Conservation (phyloP, 441 rosid genomes). For the Manihot esculenta region DNA sequence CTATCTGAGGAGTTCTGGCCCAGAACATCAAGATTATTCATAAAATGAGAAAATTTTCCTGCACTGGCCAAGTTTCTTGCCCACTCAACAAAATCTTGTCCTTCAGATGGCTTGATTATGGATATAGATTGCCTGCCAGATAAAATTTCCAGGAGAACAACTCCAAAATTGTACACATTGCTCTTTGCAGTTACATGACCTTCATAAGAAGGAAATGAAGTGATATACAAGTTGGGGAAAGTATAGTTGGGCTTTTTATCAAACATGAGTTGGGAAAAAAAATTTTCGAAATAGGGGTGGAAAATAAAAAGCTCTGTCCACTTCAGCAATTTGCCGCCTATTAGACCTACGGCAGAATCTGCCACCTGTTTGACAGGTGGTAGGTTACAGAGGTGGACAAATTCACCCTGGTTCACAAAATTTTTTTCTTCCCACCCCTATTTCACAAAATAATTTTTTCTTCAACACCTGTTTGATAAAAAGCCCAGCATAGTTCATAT, state of each 20-base stretch:
- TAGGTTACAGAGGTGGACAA: no score
- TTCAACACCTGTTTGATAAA: no score
- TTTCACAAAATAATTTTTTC: no score
- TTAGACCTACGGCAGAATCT: no score
- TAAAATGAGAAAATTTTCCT: constrained; percentile 47
- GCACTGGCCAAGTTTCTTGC: constrained; percentile 62
- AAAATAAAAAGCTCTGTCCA: no score
- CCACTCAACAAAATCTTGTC: constrained; percentile 75
- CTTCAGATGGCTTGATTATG: constrained; percentile 55
- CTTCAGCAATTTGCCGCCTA: no score
- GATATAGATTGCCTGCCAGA: constrained; percentile 65
- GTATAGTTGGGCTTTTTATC: no score
- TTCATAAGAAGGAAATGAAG: constrained; percentile 12
- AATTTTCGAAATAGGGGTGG: no score
- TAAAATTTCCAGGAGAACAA: constrained; percentile 71
- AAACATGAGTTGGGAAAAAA: no score
- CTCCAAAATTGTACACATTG: constrained; percentile 78
- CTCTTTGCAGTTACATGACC: constrained; percentile 70
- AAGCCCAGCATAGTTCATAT: neutral
- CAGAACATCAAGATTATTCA: constrained; percentile 48
- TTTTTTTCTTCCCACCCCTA: no score
- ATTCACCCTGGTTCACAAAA: no score
- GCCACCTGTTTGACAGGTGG: no score
- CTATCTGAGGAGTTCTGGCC: constrained; percentile 50
- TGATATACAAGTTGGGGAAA: neutral